Evolutionary conservation across 225 moss, liverwort and hornwort species (phyloP), one percentile per base, ranked within the genome.

Genomic region (Sphagnum tenellum): DNA sequence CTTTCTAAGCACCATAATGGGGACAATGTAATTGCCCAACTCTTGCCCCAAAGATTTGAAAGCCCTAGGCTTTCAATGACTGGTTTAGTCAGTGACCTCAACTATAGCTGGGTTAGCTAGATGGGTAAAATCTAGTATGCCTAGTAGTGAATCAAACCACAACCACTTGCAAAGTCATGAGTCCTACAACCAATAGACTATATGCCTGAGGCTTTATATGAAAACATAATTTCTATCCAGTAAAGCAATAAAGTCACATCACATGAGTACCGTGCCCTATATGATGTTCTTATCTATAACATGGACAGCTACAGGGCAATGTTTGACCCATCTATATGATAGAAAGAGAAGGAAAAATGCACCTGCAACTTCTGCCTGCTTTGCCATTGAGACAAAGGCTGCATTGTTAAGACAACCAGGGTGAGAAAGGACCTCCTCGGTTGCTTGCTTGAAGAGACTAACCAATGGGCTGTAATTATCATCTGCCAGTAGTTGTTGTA

Each of bases 321-420:
- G 3, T 2, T 2, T 56, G 14, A 5, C 49, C 29, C 29, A 29
- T 29, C 29, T 29, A 29, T 29, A 29, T 29, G 8, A 44, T 5
- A 44, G 29, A 49, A 11, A 56, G 52, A 9, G 68, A 29, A 12
- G 77, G 48, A 52, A 45, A 56, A 70, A 45, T 29, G 14, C 58
- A 96, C 92, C 92, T 90, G 96, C 93, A 61, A 93, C 92, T 81
- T 98, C 90, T 56, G 90, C 92, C 79, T 98, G 96, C 79, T 96
- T 96, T 53, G 96, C 89, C 88, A 96, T 96, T 9, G 96, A 86
- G 7, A 82, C 78, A 77, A 88, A 96, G 57, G 96, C 78, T 46
- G 73, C 79, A 48, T 88, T 78, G 73, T 87, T 88, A 60, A 65
- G 59, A 70, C 82, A 81, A 62, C 47, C 82, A 68, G 81, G 66